These are phyloP conservation scores for Podosphaera xanthii DNA, from an alignment of 2,329 filamentous ascomycete species.

Conservation along the genomic window DNA sequence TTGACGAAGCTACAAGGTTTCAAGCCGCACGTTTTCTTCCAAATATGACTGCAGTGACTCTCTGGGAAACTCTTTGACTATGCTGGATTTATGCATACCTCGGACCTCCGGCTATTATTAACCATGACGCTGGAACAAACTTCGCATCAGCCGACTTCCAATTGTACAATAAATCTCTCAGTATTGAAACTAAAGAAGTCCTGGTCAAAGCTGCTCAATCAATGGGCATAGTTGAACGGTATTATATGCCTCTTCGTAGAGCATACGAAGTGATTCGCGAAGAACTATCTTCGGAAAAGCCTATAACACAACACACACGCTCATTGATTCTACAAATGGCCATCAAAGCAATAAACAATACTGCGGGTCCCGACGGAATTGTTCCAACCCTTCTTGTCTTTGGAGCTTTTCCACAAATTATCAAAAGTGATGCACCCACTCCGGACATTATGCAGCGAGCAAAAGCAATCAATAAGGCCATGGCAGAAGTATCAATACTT, in stretches of 20 bases:
- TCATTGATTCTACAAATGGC: background rate
- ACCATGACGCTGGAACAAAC: background rate
- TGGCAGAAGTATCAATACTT: conserved; percentile 3
- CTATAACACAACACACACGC: no score
- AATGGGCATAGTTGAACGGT: background rate
- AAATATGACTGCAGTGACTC: background rate
- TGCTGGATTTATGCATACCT: background rate
- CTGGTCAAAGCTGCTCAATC: background rate
- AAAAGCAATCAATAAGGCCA: conserved; percentile 3
- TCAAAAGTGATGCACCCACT: background rate
- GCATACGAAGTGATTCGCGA: background rate
- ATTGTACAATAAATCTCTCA: background rate
- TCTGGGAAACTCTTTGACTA: no score
- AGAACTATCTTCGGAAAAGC: no score
- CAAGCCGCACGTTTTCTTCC: background rate
- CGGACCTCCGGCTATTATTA: background rate
- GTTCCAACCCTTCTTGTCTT: background rate
- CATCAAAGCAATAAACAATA: background rate
- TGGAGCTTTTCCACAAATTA: background rate
- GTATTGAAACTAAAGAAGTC: background rate
- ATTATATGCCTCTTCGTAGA: background rate
- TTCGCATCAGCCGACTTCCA: background rate
- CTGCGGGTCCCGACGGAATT: background rate
- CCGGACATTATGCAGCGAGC: background rate
- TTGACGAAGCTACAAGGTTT: conserved; percentile 1